A percentile compares a stretch with the other conserved stretches of the same genome.
phyloP scores from a whole-genome alignment of 1,284 basidiomycete genomes.

The Ceratobasidium sp. region DNA sequence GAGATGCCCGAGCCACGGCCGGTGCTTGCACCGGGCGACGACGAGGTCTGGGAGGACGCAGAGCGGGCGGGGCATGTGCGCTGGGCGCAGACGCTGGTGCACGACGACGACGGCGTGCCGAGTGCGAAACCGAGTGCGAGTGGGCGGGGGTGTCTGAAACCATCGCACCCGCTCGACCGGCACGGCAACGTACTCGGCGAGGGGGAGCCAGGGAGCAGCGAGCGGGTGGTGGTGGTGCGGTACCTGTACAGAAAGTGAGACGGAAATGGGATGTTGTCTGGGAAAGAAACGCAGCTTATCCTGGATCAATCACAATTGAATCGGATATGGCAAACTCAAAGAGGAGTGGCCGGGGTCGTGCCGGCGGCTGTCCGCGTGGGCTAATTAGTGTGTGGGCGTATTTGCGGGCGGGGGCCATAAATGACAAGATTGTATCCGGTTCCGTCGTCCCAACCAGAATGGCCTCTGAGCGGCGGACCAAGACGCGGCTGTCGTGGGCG shows the following conservation, averaged over 20 bases:
- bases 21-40: slow-evolving; percentile 24
- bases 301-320: slow-evolving; percentile 11
- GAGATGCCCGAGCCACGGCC: not conserved
- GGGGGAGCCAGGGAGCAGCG: not conserved
- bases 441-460: not conserved
- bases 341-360: not conserved
- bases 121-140: not conserved
- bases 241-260: slow-evolving; percentile 25
- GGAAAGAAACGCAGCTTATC: slow-evolving; percentile 10
- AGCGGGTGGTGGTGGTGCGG: slow-evolving; percentile 19
- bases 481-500: slow-evolving; percentile 12
- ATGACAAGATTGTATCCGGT: slow-evolving; percentile 17
- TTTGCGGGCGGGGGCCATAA: not conserved
- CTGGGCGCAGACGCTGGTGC: slow-evolving; percentile 25
- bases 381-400: slow-evolving; percentile 14
- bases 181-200: slow-evolving; percentile 21
- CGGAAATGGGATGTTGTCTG: too few species aligned
- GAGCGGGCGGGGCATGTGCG: slow-evolving; percentile 23
- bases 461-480: not conserved
- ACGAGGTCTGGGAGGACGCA: not conserved
- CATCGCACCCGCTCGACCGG: slow-evolving; percentile 23
- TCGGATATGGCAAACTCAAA: not conserved
- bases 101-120: not conserved
- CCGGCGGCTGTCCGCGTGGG: slow-evolving; percentile 25
- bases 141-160: slow-evolving; percentile 16